These are phyloP conservation scores for bread wheat (Triticum aestivum) DNA, from an alignment of 176 grass and related monocot genomes.

Conservation along the genomic window IWGSC_CS_RefSeq_v2.1 NC_057814.1:496658153-496658652, in stretches of 20 bases:
- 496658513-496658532: neutral
- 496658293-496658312: neutral
- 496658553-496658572: conserved; percentile 14
- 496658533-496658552: neutral
- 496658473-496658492: neutral
- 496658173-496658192: neutral
- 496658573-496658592: neutral
- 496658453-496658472: neutral
- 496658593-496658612: neutral
- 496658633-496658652: neutral
- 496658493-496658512: neutral
- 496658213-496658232: neutral
- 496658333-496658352: neutral
- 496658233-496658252: conserved; percentile 1
- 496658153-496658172: neutral
- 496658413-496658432: conserved; percentile 6
- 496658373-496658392: neutral
- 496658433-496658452: neutral
- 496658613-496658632: neutral
- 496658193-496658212: neutral
- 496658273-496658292: neutral
- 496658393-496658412: neutral
- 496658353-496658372: neutral
- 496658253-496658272: neutral
- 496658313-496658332: conserved; percentile 1